Base-by-base conservation (phyloP, 2,329 filamentous ascomycete species). In the Alternaria metachromatica region DNA sequence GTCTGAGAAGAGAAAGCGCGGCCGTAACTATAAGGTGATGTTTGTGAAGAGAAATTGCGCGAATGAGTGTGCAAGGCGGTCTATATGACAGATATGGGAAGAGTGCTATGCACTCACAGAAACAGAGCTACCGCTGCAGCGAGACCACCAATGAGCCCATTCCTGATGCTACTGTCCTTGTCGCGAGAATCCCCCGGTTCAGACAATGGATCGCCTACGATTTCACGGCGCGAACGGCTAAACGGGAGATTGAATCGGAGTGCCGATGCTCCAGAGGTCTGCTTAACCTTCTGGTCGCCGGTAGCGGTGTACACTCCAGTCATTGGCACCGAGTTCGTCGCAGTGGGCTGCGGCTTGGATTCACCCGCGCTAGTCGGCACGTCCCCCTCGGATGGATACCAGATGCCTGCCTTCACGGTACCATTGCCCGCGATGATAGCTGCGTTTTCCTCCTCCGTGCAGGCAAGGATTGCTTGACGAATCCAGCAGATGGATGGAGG, bases 401-500 rank as follows among this genome's bases (percentile, higher is more conserved):
- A 76, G 11, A 72, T 58, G 12, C 74, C 74, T 10, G 58, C 44
- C 12, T 69, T 62, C 4, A 76, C 70, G 10, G 66, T 58, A 9
- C 73, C 90, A 30, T 86, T 72, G 4, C 84, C 83, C 2, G 78
- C 78, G 8, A 80, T 71, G 50, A 89, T 83, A 63, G 81, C 84
- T 25, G 82, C 72, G 5, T 82, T 80, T 70, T 88, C 81, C 2
- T 87, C 84, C 6, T 82, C 72, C 1, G 82, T 82, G 73, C 90
- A 92, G 1, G 87, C 87, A 2, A 75, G 73, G 8, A 13, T 15
- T 11, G 74, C 81, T 49, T 79, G 80, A 21, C 89, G 84, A 9
- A 92, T 71, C 79, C 86, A 92, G 78, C 90, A 93, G 5, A 86
- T 88, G 3, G 85, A 78, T 11, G 82, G 73, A 2, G 84, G 84